Conservation (phyloP, 1,284 basidiomycete species). For the Trametes polyzona region DNA sequence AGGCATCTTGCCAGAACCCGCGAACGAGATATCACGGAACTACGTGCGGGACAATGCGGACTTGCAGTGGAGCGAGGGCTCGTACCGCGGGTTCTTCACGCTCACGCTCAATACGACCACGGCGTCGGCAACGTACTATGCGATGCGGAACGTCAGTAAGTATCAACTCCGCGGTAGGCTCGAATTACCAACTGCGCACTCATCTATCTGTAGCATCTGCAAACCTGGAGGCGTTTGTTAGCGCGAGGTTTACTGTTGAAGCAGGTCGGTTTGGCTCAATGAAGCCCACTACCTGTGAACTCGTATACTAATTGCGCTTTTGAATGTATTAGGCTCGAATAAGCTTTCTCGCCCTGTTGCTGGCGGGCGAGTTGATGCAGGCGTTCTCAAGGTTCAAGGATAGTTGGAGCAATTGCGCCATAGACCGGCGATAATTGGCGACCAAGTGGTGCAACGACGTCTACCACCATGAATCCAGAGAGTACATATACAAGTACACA, state of each 20-base stretch:
- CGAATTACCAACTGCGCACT: neutral
- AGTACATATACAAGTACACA: too few relatives aligned
- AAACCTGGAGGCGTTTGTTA: constrained; percentile 54
- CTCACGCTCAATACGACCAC: constrained; percentile 49
- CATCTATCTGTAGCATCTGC: constrained; percentile 38
- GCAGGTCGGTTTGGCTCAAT: constrained; percentile 32
- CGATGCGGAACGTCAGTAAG: constrained; percentile 58
- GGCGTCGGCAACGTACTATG: constrained; percentile 61
- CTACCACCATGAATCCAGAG: too few relatives aligned
- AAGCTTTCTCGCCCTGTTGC: constrained; percentile 58
- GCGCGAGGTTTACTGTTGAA: constrained; percentile 50
- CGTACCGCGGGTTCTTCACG: constrained; percentile 66
- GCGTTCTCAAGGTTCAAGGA: constrained; percentile 36
- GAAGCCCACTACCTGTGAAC: neutral
- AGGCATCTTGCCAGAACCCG: constrained; percentile 42
- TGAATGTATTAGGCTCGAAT: constrained; percentile 51
- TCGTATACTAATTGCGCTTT: constrained; percentile 4
- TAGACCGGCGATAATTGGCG: too few relatives aligned
- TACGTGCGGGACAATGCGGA: constrained; percentile 53
- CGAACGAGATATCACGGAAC: constrained; percentile 46
- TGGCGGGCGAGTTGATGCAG: constrained; percentile 46
- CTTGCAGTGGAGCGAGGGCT: constrained; percentile 69
- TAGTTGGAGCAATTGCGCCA: neutral
- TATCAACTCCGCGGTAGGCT: neutral
- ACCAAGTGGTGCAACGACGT: too few relatives aligned